These are phyloP conservation scores for Fraxinus americana DNA, from an alignment of 257 asterid species.

Conservation along the genomic window DNA sequence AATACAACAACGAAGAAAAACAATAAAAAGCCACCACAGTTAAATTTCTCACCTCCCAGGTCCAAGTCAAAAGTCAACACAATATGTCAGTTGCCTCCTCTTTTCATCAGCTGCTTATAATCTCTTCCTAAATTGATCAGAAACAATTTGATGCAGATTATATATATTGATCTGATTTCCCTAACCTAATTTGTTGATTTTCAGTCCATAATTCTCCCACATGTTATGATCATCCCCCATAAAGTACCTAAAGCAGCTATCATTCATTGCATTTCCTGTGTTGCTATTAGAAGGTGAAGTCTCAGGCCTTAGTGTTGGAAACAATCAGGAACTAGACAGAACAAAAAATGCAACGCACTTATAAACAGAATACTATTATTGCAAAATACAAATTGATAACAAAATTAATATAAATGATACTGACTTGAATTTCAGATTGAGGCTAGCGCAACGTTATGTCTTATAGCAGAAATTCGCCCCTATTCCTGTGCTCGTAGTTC, in stretches of 20 bases:
- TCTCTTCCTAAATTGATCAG: constrained; percentile 1
- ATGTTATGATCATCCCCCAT: constrained; percentile 58
- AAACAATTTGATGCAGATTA: neutral
- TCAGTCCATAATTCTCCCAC: constrained; percentile 63
- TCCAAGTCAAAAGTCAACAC: neutral
- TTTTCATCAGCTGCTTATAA: neutral
- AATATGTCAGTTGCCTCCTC: neutral
- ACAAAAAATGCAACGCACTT: too few species aligned
- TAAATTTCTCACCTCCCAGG: neutral
- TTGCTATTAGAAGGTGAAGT: constrained; percentile 8
- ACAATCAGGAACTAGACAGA: too few species aligned
- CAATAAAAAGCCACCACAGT: too few species aligned
- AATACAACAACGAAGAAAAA: too few species aligned
- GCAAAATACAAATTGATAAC: too few species aligned
- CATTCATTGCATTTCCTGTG: constrained; percentile 30
- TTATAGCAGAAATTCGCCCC: too few species aligned
- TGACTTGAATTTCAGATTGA: too few species aligned
- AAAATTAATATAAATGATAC: too few species aligned
- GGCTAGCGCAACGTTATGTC: too few species aligned
- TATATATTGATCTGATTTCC: neutral
- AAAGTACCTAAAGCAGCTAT: constrained; percentile 65
- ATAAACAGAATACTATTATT: too few species aligned
- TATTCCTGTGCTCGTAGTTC: too few species aligned
- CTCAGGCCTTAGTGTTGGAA: constrained; percentile 23
- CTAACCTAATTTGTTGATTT: constrained; percentile 24